phyloP scores from a whole-genome alignment of 805 yeast genomes.

The Starmerella vaccinii region DNA sequence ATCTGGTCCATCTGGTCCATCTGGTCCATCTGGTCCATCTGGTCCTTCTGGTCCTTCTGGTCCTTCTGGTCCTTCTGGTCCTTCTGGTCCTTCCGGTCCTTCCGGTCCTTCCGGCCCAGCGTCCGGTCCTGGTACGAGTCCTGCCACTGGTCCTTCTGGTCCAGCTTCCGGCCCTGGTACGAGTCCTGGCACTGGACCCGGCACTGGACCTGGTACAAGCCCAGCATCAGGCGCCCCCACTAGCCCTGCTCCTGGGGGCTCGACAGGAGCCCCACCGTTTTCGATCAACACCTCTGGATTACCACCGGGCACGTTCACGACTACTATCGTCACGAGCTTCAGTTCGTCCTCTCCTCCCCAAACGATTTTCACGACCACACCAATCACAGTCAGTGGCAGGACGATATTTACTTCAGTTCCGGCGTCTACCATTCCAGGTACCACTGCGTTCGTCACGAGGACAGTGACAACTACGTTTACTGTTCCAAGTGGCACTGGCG shows the following conservation, averaged over 20 bases:
- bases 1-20: too few relatives aligned
- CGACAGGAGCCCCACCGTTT: background rate
- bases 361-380: constrained; percentile 13
- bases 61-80: too few relatives aligned
- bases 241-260: background rate
- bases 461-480: constrained; percentile 8
- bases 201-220: background rate
- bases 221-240: constrained; percentile 2
- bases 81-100: too few relatives aligned
- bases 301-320: background rate
- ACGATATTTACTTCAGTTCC: constrained; percentile 10
- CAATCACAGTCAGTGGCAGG: constrained; percentile 17
- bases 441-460: background rate
- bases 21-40: too few relatives aligned
- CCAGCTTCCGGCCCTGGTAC: background rate
- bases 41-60: too few relatives aligned
- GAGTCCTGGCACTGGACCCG: background rate
- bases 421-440: background rate
- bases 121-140: background rate
- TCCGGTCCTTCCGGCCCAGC: background rate
- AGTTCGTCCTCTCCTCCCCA: too few relatives aligned
- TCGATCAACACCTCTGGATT: background rate
- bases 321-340: background rate
- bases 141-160: background rate
- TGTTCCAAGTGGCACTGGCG: background rate